phyloP scores from a whole-genome alignment of 2,329 filamentous ascomycete species.

The Trichophyton benhamiae region DNA sequence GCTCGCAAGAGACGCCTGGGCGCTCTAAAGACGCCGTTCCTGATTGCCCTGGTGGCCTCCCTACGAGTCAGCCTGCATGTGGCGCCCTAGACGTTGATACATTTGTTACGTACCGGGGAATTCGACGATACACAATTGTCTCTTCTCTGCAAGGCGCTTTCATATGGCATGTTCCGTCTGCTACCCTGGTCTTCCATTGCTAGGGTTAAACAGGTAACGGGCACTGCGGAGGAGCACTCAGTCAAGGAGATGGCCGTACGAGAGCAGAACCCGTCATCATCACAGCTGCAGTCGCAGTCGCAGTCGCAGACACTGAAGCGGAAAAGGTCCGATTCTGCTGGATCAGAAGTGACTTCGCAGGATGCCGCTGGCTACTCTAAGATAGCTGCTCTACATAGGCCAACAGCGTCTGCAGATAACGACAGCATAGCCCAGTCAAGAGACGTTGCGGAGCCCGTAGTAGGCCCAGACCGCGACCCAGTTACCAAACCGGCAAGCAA shows the following conservation, averaged over 20 bases:
- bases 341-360: conserved; percentile 16
- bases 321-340: conserved; percentile 42
- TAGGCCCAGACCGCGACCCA: background rate
- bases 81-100: background rate
- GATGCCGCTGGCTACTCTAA: background rate
- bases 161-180: conserved; percentile 40
- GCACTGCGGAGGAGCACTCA: conserved; percentile 23
- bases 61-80: background rate
- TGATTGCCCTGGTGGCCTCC: background rate
- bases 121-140: background rate
- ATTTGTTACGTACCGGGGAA: background rate
- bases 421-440: background rate
- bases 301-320: conserved; percentile 42
- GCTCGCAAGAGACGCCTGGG: background rate
- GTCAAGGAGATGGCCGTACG: conserved; percentile 31
- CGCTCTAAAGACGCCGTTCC: background rate
- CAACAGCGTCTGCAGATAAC: background rate
- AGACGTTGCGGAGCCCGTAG: background rate
- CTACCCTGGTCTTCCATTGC: conserved; percentile 35
- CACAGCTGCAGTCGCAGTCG: background rate
- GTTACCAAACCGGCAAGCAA: background rate
- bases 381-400: background rate
- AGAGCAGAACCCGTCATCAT: conserved; percentile 19
- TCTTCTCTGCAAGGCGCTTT: conserved; percentile 12
- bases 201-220: conserved; percentile 34